These are phyloP conservation scores for Trichoderma parareesei DNA, from an alignment of 495 filamentous ascomycete genomes.

Conservation along the genomic window DNA sequence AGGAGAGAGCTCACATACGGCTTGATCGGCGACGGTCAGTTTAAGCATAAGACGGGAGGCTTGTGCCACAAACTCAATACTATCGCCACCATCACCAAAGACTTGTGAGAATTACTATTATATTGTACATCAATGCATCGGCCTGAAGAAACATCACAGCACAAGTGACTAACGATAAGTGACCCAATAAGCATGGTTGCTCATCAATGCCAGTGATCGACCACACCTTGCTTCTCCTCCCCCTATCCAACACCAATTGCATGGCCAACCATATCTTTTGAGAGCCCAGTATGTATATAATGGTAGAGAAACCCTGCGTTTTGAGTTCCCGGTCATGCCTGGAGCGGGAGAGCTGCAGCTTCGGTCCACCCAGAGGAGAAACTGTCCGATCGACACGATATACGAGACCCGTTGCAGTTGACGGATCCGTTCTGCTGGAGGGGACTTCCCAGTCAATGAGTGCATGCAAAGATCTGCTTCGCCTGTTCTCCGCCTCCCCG, in stretches of 20 bases:
- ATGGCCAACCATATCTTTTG: background rate
- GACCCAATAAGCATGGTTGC: too few species aligned
- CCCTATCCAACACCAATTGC: too few species aligned
- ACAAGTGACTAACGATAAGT: too few species aligned
- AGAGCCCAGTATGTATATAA: background rate
- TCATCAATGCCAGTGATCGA: too few species aligned
- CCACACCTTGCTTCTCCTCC: too few species aligned
- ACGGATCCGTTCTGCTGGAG: slow-evolving; percentile 4
- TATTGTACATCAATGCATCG: background rate
- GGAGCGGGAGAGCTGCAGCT: slow-evolving; percentile 4
- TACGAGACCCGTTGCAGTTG: background rate
- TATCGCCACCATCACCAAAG: background rate
- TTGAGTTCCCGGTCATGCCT: slow-evolving; percentile 9
- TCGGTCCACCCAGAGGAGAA: background rate
- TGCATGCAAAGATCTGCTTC: slow-evolving; percentile 2
- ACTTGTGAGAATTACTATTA: background rate
- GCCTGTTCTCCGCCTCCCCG: background rate
- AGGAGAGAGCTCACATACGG: background rate
- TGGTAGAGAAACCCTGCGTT: background rate
- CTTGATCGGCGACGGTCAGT: background rate
- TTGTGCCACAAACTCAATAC: background rate
- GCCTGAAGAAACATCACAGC: background rate
- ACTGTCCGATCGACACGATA: slow-evolving; percentile 7
- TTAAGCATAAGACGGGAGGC: slow-evolving; percentile 3
- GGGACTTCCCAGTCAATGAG: background rate